Percentiles rank a stretch among this genome's conserved stretches.
Evolutionary conservation across 345 rosid species (phyloP).

Genomic region (Aurinia saxatilis): DNA sequence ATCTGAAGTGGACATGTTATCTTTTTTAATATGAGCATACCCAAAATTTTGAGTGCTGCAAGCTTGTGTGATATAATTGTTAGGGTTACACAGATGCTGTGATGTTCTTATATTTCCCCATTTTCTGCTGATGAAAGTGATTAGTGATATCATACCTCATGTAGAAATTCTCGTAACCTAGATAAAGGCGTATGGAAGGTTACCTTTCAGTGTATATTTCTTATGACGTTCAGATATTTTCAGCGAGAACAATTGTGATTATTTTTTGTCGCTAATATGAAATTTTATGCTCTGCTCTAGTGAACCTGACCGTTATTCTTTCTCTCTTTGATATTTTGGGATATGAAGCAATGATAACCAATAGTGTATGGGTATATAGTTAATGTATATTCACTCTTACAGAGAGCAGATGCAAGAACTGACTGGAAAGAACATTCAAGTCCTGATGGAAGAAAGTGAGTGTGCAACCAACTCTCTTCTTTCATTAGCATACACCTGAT

Average conservation of each 20-base stretch:
- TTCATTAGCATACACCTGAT: slow-evolving; percentile 2
- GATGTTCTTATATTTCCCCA: slow-evolving; percentile 8
- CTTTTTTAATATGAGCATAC: neutral
- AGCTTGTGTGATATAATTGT: slow-evolving; percentile 12
- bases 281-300: too few relatives aligned
- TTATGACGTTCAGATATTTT: neutral
- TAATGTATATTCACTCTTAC: slow-evolving; percentile 26
- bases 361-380: slow-evolving; percentile 3
- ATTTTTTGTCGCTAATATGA: too few relatives aligned
- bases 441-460: slow-evolving; percentile 90
- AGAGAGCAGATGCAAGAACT: slow-evolving; percentile 91
- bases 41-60: neutral
- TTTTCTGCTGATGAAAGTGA: slow-evolving; percentile 6
- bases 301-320: slow-evolving; percentile 10
- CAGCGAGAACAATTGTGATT: neutral
- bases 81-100: slow-evolving; percentile 1
- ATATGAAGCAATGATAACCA: slow-evolving; percentile 1
- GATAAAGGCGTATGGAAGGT: neutral
- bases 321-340: slow-evolving; percentile 1
- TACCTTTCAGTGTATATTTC: slow-evolving; percentile 2
- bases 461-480: slow-evolving; percentile 5
- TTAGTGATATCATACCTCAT: slow-evolving; percentile 1
- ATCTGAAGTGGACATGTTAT: slow-evolving; percentile 8
- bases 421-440: slow-evolving; percentile 94
- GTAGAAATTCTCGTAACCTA: neutral